Base-by-base conservation (phyloP, 106 monocot genomes). In the Dendrobium huoshanense region DNA sequence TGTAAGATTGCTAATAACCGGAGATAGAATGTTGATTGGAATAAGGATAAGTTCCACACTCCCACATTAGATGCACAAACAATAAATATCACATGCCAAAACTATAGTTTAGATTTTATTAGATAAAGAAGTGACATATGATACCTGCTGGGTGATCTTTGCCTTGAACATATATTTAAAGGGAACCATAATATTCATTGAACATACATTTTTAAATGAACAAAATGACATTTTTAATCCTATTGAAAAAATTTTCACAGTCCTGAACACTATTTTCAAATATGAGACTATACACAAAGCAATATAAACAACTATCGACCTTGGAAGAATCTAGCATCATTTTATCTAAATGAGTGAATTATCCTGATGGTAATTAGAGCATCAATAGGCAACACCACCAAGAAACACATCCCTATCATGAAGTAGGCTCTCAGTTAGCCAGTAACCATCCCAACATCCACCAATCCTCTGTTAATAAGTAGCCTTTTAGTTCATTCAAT, bases 351-450 rank as follows among this genome's bases (percentile, higher is more conserved):
- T 40, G 33, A 33, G 37, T 72, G 1, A 10, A 31, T 72, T 51
- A 15, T 51, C 51, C 51, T 51, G 13, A 51, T 51, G 15, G 51
- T 51, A 51, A 51, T 2, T 13, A 51, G 15, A 72, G 72, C 44
- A 82, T 91, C 81, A 96, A 84, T 96, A 96, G 77, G 96, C 96
- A 82, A 96, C 75, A 22, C 89, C 93, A 77, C 93, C 88, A 47
- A 93, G 91, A 86, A 96, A 85, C 5, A 84, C 93, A 85, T 93
- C 88, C 4, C 88, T 88, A 77, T 93, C 95, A 79, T 88, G 87
- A 72, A 90, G 91, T 79, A 96, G 80, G 87, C 96, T 96, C 88
- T 96, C 96, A n/a, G 96, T 96, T 55, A 91, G 79, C 96, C 96
- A 96, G 68, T 96, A 93, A 22, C 96, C 96, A 81, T 96, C 96